These are phyloP conservation scores for Forsythia viridissima DNA, from an alignment of 257 asterid genomes.

Conservation along the genomic window DNA sequence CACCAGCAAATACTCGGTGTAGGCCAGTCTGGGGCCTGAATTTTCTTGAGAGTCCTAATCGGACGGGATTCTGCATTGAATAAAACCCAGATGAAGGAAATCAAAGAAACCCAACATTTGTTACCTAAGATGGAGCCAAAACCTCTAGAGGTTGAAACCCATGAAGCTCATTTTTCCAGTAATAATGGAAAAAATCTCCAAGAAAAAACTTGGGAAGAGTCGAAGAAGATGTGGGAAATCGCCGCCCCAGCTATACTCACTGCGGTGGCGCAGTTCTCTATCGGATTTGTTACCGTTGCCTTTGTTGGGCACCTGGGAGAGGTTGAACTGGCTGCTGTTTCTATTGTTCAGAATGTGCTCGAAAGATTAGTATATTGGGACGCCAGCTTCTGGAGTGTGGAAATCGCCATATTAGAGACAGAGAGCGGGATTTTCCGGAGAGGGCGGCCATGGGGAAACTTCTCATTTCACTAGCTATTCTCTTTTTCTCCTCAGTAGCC, in stretches of 20 bases:
- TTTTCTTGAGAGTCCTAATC: neutral
- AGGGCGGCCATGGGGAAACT: too few relatives aligned
- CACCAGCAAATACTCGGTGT: neutral
- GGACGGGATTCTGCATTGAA: neutral
- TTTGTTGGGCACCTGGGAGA: conserved; percentile 80
- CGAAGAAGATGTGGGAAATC: conserved; percentile 68
- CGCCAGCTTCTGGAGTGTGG: too few relatives aligned
- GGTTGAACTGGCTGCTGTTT: conserved; percentile 76
- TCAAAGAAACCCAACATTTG: conserved; percentile 38
- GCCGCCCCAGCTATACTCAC: conserved; percentile 72
- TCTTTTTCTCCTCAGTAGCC: too few relatives aligned
- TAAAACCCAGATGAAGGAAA: conserved; percentile 11
- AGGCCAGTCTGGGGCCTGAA: neutral
- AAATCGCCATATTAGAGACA: too few relatives aligned
- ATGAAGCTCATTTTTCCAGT: neutral
- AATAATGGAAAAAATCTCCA: conserved; percentile 2
- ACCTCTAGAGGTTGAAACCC: conserved; percentile 32
- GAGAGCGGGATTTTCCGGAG: too few relatives aligned
- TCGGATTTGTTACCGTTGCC: conserved; percentile 66
- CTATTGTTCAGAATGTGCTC: conserved; percentile 76
- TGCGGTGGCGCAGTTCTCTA: conserved; percentile 68
- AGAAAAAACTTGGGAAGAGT: conserved; percentile 51
- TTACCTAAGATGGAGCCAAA: conserved; percentile 37
- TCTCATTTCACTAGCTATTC: too few relatives aligned
- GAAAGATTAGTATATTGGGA: conserved; percentile 76